Base-by-base conservation (phyloP, 2,329 filamentous ascomycete genomes). In the Juglanconis oblonga region DNA sequence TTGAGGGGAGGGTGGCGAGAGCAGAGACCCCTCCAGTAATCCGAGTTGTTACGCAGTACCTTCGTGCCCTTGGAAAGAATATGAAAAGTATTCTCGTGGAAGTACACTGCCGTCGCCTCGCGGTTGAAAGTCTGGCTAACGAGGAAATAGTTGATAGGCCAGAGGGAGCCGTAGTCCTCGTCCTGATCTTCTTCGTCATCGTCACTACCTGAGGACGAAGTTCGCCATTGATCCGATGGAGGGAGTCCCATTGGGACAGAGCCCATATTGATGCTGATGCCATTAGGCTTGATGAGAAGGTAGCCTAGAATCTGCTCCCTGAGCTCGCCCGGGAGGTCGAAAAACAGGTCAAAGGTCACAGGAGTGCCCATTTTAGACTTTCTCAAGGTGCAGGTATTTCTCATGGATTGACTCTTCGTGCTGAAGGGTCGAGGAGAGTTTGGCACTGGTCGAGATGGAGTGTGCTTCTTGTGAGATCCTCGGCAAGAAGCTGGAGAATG, bases 301-400 rank as follows among this genome's bases (percentile, higher is more conserved):
- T 69, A 60, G 5, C 62, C 57, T 14, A 71, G 60, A 49, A 72
- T 69, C 49, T 68, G 64, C 17, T 68, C 66, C 36, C 68, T 68
- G 17, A 72, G 63, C 59, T 72, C 70, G 8, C 63, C 48, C 9
- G 70, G 69, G 11, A 72, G 65, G 57, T 71, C 68, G 32, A 70
- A 70, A 52, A 71, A 71, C 49, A 62, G 59, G 31, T 64, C 57
- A 42, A 70, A 70, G 13, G 38, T 60, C 47, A 13, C 10, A 4
- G 33, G 49, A 11, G 32, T 31, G 29, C 40, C 32, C 35, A 45
- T 52, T 29, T 31, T 29, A 24, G n/a, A 13, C 42, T n/a, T n/a
- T n/a, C n/a, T n/a, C n/a, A n/a, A n/a, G n/a, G n/a, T n/a, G n/a
- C n/a, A n/a, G n/a, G n/a, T n/a, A n/a, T n/a, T n/a, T 56, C 42